Percentiles rank a stretch among this genome's conserved stretches.
These are phyloP conservation scores for Fusarium succisae DNA, from an alignment of 2,329 filamentous ascomycete species.

Conservation along the genomic window DNA sequence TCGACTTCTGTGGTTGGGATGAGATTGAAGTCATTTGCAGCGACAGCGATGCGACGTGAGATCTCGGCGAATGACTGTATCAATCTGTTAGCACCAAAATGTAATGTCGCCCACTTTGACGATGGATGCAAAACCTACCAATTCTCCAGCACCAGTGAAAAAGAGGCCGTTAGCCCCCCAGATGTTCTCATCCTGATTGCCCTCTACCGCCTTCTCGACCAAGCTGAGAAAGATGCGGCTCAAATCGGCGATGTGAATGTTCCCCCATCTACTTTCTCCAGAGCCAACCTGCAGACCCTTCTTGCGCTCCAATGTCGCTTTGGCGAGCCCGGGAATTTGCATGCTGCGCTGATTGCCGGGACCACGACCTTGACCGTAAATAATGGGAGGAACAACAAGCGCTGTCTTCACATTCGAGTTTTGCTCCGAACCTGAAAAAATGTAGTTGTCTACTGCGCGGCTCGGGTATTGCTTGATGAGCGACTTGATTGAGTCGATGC, in stretches of 20 bases:
- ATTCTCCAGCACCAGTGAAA: conserved; percentile 43
- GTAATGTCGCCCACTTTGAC: too few species aligned
- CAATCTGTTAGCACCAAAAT: neutral
- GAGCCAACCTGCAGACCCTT: conserved; percentile 45
- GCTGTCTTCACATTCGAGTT: conserved; percentile 44
- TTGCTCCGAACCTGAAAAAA: conserved; percentile 39
- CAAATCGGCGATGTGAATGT: conserved; percentile 48
- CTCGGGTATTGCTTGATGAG: conserved; percentile 40
- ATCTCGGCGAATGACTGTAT: conserved; percentile 43
- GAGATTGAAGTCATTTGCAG: conserved; percentile 38
- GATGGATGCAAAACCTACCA: conserved; percentile 29
- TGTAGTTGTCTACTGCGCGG: conserved; percentile 49
- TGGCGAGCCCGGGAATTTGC: conserved; percentile 47
- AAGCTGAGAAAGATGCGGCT: conserved; percentile 43
- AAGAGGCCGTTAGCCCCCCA: conserved; percentile 53
- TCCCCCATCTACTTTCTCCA: conserved; percentile 48
- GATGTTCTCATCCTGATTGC: conserved; percentile 21
- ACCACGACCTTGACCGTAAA: conserved; percentile 52
- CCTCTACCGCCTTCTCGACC: conserved; percentile 44
- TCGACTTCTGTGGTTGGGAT: conserved; percentile 35
- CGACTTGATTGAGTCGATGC: conserved; percentile 35
- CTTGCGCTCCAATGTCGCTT: conserved; percentile 41
- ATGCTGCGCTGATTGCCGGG: conserved; percentile 51
- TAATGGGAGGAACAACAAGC: conserved; percentile 48
- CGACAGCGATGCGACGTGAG: conserved; percentile 36